Evolutionary conservation across 352 stramenopile species (phyloP), one percentile per base, ranked within the genome.

Genomic region (Phytophthora ohioensis): DNA sequence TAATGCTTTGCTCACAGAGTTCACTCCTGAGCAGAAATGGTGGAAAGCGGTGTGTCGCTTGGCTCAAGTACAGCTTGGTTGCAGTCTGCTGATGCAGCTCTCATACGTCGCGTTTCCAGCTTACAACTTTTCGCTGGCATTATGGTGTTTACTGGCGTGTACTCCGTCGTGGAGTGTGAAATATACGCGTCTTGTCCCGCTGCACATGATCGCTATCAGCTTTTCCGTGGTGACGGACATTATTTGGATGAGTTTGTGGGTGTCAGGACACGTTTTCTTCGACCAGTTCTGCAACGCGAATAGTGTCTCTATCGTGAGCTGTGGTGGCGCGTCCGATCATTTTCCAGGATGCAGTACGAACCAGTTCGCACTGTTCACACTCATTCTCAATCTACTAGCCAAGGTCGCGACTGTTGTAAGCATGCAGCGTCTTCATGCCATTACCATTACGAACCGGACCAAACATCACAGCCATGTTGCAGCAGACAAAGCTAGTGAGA

Each of bases 21-120:
- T 66, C 11, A 67, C 61, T 5, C 57, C 60, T 13, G 54, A 73
- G 46, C 58, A 73, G 15, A 79, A 82, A 6, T 91, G 77, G 79
- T 91, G 80, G 80, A 76, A 68, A 10, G 34, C 55, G 13, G 62
- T 90, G 2, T 55, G 75, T 17, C 79, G 79, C 1, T 53, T 84
- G 4, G 73, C 88, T 27, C 17, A 79, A 46, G 58, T 83, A 17
- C 85, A 91, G 63, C 82, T 93, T 36, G 67, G 65, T 13, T 89
- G 76, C 36, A 81, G 80, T 30, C 55, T 91, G 17, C 62, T 95
- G 46, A 91, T 93, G 84, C 85, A 95, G 68, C 71, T 93, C 10
- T 91, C 87, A 41, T 94, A 94, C 65, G 85, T 94, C 32, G 87
- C 87, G 4, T 94, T 93, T 46, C 84, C 87, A 2, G 79, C 82